A percentile compares a stretch with the other conserved stretches of the same genome.
These are phyloP conservation scores for Trametes hirsuta DNA, from an alignment of 1,284 basidiomycete genomes.

Conservation along the genomic window DNA sequence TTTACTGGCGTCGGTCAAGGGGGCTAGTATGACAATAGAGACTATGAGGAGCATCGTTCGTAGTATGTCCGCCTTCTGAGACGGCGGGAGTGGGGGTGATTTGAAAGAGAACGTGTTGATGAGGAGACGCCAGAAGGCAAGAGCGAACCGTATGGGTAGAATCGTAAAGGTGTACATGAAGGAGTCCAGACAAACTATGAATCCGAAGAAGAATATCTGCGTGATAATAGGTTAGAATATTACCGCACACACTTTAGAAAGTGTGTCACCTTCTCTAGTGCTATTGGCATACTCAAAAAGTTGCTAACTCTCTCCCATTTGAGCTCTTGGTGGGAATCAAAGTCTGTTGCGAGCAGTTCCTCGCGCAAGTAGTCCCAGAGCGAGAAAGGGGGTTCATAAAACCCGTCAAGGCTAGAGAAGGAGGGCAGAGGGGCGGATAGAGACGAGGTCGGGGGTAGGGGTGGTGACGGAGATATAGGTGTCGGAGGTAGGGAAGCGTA, in stretches of 20 bases:
- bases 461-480: conserved; percentile 56
- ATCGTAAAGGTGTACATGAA: conserved; percentile 99
- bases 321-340: conserved; percentile 90
- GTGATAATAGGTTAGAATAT: not conserved
- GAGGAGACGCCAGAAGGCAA: conserved; percentile 68
- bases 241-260: not conserved
- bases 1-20: conserved; percentile 94
- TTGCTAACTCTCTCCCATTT: conserved; percentile 99
- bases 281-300: conserved; percentile 91
- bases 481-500: conserved; percentile 76
- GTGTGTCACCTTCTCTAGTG: conserved; percentile 84
- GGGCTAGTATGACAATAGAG: conserved; percentile 77
- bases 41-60: conserved; percentile 78
- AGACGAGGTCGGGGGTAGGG: conserved; percentile 34
- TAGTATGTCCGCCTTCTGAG: conserved; percentile 91
- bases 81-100: conserved; percentile 68
- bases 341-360: conserved; percentile 86
- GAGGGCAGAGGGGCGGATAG: conserved; percentile 24
- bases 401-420: conserved; percentile 26
- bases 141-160: conserved; percentile 84
- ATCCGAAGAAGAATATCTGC: conserved; percentile 92
- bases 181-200: conserved; percentile 93
- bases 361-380: conserved; percentile 93
- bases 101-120: conserved; percentile 54
- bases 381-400: conserved; percentile 63